Evolutionary conservation across 2,329 filamentous ascomycete species (phyloP), one percentile per base, ranked within the genome.

Genomic region (Beauveria brongniartii): DNA sequence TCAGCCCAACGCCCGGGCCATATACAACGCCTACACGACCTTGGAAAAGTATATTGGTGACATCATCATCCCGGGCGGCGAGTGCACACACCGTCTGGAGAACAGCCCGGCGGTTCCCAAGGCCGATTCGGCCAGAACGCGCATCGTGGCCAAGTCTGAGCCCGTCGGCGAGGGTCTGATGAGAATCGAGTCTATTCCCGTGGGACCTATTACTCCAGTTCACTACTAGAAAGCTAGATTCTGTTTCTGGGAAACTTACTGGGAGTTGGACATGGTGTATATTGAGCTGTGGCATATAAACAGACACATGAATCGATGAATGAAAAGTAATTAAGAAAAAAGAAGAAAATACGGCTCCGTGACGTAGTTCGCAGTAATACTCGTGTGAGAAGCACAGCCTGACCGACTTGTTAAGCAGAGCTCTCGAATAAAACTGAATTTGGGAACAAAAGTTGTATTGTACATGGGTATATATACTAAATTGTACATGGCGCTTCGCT

Each of bases 1-100:
- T 34, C 64, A 67, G 62, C 65, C 67, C 44, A 67, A 64, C 62
- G 50, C 41, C 7, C 22, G 57, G 59, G 55, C 51, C 20, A 62
- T 63, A 24, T 53, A 24, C 24, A 53, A 63, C 62, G 60, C 61
- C 24, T 63, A 62, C 48, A 54, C 55, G 7, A 60, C 60, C 22
- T 44, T 63, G 34, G 50, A 59, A n/a, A 54, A 40, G 41, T 56
- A 60, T 46, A 55, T 60, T 54, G 62, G 59, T 24, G 28, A 63
- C 41, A 51, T 56, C 34, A 52, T 63, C 51, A 40, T 56, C 16
- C 59, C 62, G 3, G 62, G 59, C 4, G 62, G 62, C 46, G 16
- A 37, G 18, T 63, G 62, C 60, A 63, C 59, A 3, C 50, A 59
- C 44, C 60, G 62, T 20, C 60, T 63, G 30, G 34, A 44, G n/a